phyloP scores from a whole-genome alignment of 192 early-diverging fungal species.

The Coemansia sp. region DNA sequence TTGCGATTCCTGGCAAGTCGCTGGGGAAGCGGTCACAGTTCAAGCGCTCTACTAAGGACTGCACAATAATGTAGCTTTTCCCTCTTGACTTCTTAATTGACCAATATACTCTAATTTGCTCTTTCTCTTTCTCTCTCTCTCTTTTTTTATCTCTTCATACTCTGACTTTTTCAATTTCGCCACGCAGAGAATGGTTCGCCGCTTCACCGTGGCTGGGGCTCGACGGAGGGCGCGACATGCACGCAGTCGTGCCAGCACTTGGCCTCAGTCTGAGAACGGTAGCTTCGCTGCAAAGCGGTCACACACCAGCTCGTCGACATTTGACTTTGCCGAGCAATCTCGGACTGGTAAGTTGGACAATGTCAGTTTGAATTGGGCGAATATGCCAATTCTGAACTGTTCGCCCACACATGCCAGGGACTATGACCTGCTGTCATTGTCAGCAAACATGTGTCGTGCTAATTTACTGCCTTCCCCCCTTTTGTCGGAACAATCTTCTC shows the following conservation, averaged over 20 bases:
- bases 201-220: conserved; percentile 6
- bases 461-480: background rate
- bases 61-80: conserved; percentile 44
- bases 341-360: background rate
- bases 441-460: background rate
- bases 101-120: background rate
- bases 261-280: conserved; percentile 6
- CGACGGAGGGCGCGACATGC: conserved; percentile 21
- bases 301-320: background rate
- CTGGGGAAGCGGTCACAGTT: conserved; percentile 12
- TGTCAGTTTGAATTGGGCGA: background rate
- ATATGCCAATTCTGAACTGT: background rate
- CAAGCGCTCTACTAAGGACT: conserved; percentile 41
- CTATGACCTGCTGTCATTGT: background rate
- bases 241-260: conserved; percentile 12
- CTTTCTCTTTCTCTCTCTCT: background rate
- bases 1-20: conserved; percentile 19
- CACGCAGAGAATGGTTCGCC: conserved; percentile 25
- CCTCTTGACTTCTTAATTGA: background rate
- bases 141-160: background rate
- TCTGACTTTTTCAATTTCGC: background rate
- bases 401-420: background rate
- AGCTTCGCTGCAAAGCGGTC: background rate
- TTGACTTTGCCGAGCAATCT: conserved; percentile 1
- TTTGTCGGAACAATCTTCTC: conserved; percentile 3